phyloP scores from a whole-genome alignment of 139 green algal species.

The Picochlorum sp. region DNA sequence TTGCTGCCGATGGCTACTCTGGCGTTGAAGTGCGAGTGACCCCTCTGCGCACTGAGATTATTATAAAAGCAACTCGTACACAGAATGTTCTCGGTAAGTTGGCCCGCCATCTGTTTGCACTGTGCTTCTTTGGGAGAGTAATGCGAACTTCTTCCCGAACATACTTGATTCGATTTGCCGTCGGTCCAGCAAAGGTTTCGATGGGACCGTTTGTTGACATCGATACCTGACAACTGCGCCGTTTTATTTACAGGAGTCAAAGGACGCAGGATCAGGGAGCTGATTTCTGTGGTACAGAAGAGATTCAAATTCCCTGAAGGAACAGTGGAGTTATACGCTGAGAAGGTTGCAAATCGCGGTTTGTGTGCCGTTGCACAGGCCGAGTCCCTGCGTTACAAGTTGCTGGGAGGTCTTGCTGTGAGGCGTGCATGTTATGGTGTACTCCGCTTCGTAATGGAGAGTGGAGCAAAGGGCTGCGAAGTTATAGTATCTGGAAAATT shows the following conservation, averaged over 20 bases:
- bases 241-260: slow-evolving; percentile 75
- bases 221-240: background rate
- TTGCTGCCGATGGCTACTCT: slow-evolving; percentile 85
- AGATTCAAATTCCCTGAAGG: slow-evolving; percentile 94
- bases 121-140: background rate
- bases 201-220: background rate
- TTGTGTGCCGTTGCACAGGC: slow-evolving; percentile 97
- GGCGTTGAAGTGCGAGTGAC: slow-evolving; percentile 97
- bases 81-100: slow-evolving; percentile 91
- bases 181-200: background rate
- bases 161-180: background rate
- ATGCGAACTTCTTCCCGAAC: background rate
- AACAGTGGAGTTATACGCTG: slow-evolving; percentile 96
- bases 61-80: slow-evolving; percentile 97
- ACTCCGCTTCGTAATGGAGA: slow-evolving; percentile 99
- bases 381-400: slow-evolving; percentile 99
- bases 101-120: background rate
- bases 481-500: slow-evolving; percentile 99
- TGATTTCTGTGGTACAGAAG: slow-evolving; percentile 98
- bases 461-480: slow-evolving; percentile 97
- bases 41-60: slow-evolving; percentile 97
- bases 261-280: slow-evolving; percentile 94
- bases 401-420: slow-evolving; percentile 95
- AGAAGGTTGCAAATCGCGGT: slow-evolving; percentile 96
- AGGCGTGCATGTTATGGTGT: slow-evolving; percentile 98